phyloP scores from a whole-genome alignment of 768 basidiomycete species.

The Rhizopogon vinicolor region DNA sequence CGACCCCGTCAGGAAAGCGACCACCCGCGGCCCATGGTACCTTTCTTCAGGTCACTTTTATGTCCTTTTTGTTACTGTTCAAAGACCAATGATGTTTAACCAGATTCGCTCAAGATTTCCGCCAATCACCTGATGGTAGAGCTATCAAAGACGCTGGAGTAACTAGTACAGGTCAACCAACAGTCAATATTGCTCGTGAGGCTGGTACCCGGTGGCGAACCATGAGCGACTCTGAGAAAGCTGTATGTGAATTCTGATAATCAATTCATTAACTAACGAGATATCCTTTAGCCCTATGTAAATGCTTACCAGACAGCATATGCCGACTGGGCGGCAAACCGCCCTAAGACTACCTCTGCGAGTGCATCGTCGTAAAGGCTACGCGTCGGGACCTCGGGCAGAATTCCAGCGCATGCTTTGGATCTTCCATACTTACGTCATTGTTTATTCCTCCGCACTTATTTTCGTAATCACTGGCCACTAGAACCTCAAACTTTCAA shows the following conservation, averaged over 20 bases:
- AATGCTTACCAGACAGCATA: slow-evolving; percentile 2
- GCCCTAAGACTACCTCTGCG: background rate
- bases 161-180: background rate
- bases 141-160: slow-evolving; percentile 7
- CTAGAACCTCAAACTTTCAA: background rate
- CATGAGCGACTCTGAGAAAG: slow-evolving; percentile 28
- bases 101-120: slow-evolving; percentile 20
- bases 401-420: background rate
- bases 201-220: slow-evolving; percentile 25
- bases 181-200: slow-evolving; percentile 5
- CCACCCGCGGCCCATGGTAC: background rate
- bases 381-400: background rate
- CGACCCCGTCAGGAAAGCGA: slow-evolving; percentile 1
- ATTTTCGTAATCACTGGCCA: background rate
- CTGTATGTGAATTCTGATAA: slow-evolving; percentile 12
- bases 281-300: slow-evolving; percentile 3
- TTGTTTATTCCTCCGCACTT: too few species aligned
- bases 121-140: slow-evolving; percentile 10
- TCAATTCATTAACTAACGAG: background rate
- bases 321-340: background rate
- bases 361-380: background rate
- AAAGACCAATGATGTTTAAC: background rate
- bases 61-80: background rate
- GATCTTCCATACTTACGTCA: background rate
- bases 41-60: slow-evolving; percentile 24